Conservation (phyloP, 495 filamentous ascomycete genomes). For the Hypomontagnella monticulosa region DNA sequence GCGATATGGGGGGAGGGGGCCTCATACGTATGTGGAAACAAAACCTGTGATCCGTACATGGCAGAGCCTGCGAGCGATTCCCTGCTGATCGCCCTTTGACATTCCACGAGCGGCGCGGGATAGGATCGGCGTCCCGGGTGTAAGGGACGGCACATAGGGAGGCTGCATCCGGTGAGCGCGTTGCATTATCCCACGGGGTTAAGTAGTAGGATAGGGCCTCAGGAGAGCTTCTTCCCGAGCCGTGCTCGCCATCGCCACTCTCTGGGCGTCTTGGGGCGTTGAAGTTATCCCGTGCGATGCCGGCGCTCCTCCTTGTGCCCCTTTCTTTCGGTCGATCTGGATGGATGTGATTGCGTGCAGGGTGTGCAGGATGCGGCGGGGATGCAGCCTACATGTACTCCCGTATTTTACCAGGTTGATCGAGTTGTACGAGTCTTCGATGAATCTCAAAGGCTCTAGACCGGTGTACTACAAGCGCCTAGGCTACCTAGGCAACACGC, state of each 20-base stretch:
- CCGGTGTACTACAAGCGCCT: constrained; percentile 1
- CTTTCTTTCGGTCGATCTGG: constrained; percentile 26
- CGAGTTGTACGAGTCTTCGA: neutral
- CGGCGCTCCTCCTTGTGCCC: neutral
- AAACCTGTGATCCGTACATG: neutral
- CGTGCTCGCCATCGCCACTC: constrained; percentile 24
- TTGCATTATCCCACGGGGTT: constrained; percentile 2
- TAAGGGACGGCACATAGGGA: constrained; percentile 40
- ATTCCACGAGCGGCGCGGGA: constrained; percentile 28
- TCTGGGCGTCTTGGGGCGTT: constrained; percentile 6
- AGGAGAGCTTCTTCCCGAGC: constrained; percentile 25
- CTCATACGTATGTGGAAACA: constrained; percentile 14
- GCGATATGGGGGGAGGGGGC: neutral
- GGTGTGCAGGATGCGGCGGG: constrained; percentile 14
- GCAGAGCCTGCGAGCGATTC: constrained; percentile 5
- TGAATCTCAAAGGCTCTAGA: neutral
- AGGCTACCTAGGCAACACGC: constrained; percentile 2
- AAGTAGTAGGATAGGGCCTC: constrained; percentile 3
- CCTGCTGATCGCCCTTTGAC: constrained; percentile 31
- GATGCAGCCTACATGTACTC: constrained; percentile 13
- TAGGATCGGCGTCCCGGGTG: constrained; percentile 40
- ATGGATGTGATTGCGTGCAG: constrained; percentile 41
- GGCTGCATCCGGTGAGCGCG: constrained; percentile 41
- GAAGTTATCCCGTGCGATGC: constrained; percentile 19
- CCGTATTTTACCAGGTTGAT: constrained; percentile 9